Conservation (phyloP, 164 flowering plant species). For the Magnolia kwangsiensis region DNA sequence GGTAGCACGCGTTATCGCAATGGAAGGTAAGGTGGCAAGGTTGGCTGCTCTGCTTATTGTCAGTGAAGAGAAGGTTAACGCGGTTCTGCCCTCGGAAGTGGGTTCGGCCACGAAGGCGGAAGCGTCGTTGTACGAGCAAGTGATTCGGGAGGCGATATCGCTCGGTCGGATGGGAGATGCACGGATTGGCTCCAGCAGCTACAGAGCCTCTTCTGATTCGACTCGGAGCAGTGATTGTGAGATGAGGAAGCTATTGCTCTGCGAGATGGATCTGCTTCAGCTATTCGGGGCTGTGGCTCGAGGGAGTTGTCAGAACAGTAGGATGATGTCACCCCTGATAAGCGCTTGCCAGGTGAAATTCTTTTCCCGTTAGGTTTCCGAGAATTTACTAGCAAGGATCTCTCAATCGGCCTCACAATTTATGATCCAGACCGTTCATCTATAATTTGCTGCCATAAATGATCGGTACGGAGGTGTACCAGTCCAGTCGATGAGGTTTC, state of each 20-base stretch:
- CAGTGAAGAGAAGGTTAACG: conserved; percentile 33
- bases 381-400: no score
- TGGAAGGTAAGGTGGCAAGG: conserved; percentile 31
- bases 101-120: conserved; percentile 21
- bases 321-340: conserved; percentile 34
- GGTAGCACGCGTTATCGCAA: conserved; percentile 36
- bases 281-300: conserved; percentile 36
- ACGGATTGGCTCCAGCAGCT: conserved; percentile 1
- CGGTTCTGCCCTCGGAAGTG: conserved; percentile 19
- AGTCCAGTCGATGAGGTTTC: no score
- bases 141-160: conserved; percentile 36
- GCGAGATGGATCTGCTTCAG: conserved; percentile 57
- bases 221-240: background rate
- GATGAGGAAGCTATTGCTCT: conserved; percentile 40
- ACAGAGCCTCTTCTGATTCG: conserved; percentile 2
- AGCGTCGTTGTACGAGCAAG: conserved; percentile 39
- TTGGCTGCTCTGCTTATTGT: conserved; percentile 45
- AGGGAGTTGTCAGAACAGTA: conserved; percentile 20
- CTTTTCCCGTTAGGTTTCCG: no score
- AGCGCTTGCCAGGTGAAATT: conserved; percentile 38
- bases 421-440: no score
- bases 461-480: no score
- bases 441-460: no score
- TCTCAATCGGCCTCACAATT: no score
- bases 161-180: conserved; percentile 20